These are phyloP conservation scores for Oxytropis ochrocephala DNA, from an alignment of 306 rosid genomes.

Conservation along the genomic window DNA sequence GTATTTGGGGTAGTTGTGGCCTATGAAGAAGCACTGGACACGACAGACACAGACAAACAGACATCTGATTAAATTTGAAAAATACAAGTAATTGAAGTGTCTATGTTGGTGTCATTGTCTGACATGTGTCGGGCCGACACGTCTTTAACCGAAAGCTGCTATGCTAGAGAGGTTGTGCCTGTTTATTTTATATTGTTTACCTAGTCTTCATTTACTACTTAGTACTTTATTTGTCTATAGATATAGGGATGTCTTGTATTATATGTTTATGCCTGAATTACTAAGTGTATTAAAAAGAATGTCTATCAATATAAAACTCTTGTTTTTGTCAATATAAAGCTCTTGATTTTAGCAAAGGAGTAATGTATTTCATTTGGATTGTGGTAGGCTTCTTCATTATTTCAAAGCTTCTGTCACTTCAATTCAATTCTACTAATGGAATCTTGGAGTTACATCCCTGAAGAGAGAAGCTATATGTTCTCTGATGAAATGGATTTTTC, in stretches of 20 bases:
- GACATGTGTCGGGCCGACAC: no score
- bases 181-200: conserved; percentile 10
- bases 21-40: no score
- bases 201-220: conserved; percentile 11
- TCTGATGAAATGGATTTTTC: conserved; percentile 59
- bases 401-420: conserved; percentile 13
- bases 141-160: no score
- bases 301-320: background rate
- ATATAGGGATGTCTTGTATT: background rate
- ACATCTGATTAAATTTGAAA: no score
- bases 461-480: conserved; percentile 49
- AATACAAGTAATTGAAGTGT: no score
- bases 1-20: conserved; percentile 6
- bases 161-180: no score
- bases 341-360: conserved; percentile 20
- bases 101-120: no score
- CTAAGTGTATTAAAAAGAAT: background rate
- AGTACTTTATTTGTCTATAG: background rate
- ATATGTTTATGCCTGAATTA: conserved; percentile 3
- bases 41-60: no score
- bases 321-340: background rate
- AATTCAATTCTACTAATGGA: conserved; percentile 45
- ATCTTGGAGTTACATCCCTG: conserved; percentile 60
- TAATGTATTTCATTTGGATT: conserved; percentile 20
- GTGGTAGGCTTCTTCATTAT: conserved; percentile 29